Evolutionary conservation across 2,329 filamentous ascomycete genomes (phyloP).

Genomic region (Rutstroemia sp.): DNA sequence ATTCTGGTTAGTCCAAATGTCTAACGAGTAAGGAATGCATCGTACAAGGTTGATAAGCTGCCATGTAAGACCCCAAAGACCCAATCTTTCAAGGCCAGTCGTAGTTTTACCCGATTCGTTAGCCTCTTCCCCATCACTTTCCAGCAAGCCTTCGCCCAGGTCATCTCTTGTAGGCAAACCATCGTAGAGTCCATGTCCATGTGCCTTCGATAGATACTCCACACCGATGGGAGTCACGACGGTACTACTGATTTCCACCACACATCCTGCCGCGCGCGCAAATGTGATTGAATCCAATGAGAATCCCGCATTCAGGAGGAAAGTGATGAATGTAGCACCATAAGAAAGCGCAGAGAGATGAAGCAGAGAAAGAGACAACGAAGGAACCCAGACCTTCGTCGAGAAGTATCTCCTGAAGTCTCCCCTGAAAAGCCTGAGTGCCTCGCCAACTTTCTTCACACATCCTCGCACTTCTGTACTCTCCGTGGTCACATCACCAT

Average conservation of each 20-base stretch:
- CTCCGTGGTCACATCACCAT: background rate
- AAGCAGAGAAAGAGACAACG: constrained; percentile 41
- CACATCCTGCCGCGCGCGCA: constrained; percentile 38
- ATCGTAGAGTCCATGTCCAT: constrained; percentile 24
- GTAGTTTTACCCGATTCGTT: constrained; percentile 20
- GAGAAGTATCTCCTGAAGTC: constrained; percentile 33
- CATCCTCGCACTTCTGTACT: background rate
- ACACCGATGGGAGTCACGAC: constrained; percentile 44
- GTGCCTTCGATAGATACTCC: constrained; percentile 28
- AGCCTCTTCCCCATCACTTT: constrained; percentile 5
- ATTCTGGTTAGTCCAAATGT: background rate
- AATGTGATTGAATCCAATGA: constrained; percentile 39
- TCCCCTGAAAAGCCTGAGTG: constrained; percentile 21
- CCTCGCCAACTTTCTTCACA: background rate
- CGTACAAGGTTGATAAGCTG: constrained; percentile 35
- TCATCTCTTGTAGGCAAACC: background rate
- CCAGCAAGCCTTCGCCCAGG: background rate
- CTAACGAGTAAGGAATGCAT: background rate
- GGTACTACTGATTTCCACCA: constrained; percentile 47
- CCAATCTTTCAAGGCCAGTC: constrained; percentile 32
- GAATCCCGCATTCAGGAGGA: constrained; percentile 42
- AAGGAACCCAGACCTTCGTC: constrained; percentile 36
- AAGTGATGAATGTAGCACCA: constrained; percentile 47
- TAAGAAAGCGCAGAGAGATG: constrained; percentile 50
- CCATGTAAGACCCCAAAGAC: constrained; percentile 36